phyloP scores from a whole-genome alignment of 2,329 filamentous ascomycete genomes.

The Proliferodiscus dingleyae region DNA sequence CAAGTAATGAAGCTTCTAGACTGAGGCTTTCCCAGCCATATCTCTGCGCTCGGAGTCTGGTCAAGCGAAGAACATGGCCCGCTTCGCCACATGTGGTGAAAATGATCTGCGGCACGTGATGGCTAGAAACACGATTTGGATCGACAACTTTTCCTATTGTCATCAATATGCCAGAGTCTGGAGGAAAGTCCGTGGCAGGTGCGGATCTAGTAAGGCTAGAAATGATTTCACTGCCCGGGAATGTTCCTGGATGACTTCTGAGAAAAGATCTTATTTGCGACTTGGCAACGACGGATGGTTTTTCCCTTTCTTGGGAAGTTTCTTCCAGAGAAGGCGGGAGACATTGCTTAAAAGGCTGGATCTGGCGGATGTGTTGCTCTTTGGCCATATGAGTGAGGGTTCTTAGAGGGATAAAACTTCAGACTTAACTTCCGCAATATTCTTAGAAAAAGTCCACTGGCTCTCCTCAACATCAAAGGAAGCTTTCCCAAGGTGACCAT shows the following conservation, averaged over 20 bases:
- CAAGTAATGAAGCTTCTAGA: conserved; percentile 19
- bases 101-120: conserved; percentile 18
- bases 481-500: conserved; percentile 48
- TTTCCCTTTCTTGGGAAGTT: conserved; percentile 6
- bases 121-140: conserved; percentile 15
- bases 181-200: conserved; percentile 2
- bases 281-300: conserved; percentile 6
- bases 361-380: conserved; percentile 24
- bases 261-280: conserved; percentile 22
- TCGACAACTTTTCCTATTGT: conserved; percentile 21
- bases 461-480: conserved; percentile 37
- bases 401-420: neutral
- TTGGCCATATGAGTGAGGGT: conserved; percentile 9
- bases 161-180: conserved; percentile 18
- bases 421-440: conserved; percentile 16
- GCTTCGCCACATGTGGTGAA: conserved; percentile 27
- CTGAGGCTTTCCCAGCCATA: conserved; percentile 26
- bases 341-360: conserved; percentile 24
- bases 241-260: conserved; percentile 23
- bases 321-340: conserved; percentile 21
- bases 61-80: conserved; percentile 28
- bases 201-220: conserved; percentile 6
- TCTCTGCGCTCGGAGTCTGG: conserved; percentile 23
- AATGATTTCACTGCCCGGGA: conserved; percentile 17
- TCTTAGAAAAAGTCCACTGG: conserved; percentile 29